Percentiles rank a stretch among this genome's conserved stretches.
phyloP scores from a whole-genome alignment of 805 yeast genomes.

The Naumovozyma castellii region DNA sequence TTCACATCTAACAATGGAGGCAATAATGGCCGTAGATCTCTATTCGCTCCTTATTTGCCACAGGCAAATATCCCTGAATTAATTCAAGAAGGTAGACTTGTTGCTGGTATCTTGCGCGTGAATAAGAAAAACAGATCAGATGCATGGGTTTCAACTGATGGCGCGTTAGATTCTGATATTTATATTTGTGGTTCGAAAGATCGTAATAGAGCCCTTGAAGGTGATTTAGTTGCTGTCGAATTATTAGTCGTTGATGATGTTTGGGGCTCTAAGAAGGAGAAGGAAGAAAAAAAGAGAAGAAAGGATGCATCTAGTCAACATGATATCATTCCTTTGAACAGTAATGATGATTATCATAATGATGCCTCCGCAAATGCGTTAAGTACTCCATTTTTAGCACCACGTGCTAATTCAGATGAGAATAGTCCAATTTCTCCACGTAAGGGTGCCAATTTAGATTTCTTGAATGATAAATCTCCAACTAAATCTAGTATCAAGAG shows the following conservation, averaged over 20 bases:
- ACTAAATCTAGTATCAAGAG: constrained; percentile 39
- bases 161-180: constrained; percentile 89
- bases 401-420: constrained; percentile 10
- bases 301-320: constrained; percentile 44
- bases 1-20: constrained; percentile 29
- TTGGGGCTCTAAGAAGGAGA: constrained; percentile 92
- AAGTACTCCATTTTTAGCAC: constrained; percentile 8
- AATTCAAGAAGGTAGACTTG: constrained; percentile 81
- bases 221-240: constrained; percentile 94
- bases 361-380: constrained; percentile 56
- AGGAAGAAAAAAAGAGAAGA: constrained; percentile 93
- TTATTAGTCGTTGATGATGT: constrained; percentile 92
- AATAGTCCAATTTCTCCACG: constrained; percentile 10
- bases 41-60: constrained; percentile 93
- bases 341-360: constrained; percentile 62
- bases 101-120: constrained; percentile 85
- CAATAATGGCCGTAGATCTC: constrained; percentile 53
- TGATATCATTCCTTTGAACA: constrained; percentile 32
- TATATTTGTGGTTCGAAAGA: constrained; percentile 97
- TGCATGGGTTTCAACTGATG: constrained; percentile 97
- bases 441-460: constrained; percentile 16
- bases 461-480: constrained; percentile 33
- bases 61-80: constrained; percentile 86
- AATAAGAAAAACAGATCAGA: constrained; percentile 94
- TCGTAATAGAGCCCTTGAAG: constrained; percentile 93